Conservation (phyloP, 306 rosid species). For the Fragaria vesca region DNA sequence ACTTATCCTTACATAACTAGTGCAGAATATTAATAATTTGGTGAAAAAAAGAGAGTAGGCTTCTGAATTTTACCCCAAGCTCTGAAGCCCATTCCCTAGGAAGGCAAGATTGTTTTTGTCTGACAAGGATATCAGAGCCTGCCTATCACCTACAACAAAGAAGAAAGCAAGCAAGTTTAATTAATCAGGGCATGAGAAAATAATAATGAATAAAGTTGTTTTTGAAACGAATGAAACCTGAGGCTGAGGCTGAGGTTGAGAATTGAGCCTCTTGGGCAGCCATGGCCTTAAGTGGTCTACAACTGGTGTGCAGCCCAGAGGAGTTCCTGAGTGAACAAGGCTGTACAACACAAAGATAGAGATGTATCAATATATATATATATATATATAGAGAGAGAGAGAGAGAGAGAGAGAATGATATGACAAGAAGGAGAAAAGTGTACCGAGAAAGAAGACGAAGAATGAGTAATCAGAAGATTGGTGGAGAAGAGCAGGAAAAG, state of each 20-base stretch:
- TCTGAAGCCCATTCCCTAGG: constrained; percentile 77
- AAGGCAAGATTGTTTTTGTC: constrained; percentile 79
- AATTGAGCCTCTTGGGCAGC: constrained; percentile 41
- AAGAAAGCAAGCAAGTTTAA: background rate
- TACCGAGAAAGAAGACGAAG: constrained; percentile 8
- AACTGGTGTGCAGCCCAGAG: constrained; percentile 31
- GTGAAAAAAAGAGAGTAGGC: background rate
- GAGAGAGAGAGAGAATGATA: background rate
- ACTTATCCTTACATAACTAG: background rate
- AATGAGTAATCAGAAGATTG: background rate
- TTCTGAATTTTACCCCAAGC: constrained; percentile 60
- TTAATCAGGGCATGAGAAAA: background rate
- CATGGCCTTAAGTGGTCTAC: constrained; percentile 56
- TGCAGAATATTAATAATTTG: background rate
- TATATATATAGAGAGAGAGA: too few relatives aligned
- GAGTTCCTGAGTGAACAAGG: constrained; percentile 29
- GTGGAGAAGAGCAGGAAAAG: constrained; percentile 10
- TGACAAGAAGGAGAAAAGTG: background rate
- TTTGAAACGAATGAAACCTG: constrained; percentile 19
- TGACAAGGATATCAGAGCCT: constrained; percentile 83
- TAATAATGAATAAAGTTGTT: too few relatives aligned
- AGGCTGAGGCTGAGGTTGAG: constrained; percentile 31
- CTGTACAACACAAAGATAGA: background rate
- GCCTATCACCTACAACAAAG: constrained; percentile 60
- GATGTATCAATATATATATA: background rate